A percentile compares a stretch with the other conserved stretches of the same genome.
Evolutionary conservation across 768 basidiomycete genomes (phyloP).

Genomic region (Amanita rubescens): DNA sequence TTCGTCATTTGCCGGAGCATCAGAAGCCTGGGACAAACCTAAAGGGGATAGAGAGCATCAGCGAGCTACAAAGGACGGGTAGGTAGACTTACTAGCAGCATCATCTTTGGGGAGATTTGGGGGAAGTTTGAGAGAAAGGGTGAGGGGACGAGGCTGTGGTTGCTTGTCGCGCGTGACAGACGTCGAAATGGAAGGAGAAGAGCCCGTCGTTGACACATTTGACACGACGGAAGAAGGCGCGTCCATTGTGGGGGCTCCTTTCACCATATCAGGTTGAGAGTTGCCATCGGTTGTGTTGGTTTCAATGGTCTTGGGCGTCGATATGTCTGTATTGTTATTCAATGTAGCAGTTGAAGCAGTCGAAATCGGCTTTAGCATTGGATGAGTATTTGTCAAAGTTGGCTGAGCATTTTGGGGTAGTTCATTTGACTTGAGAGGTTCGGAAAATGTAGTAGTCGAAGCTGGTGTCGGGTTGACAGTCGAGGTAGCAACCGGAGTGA

Average conservation of each 20-base stretch:
- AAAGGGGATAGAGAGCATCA: conserved; percentile 4
- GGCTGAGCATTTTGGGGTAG: not conserved
- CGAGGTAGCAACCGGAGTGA: not conserved
- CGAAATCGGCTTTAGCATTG: not conserved
- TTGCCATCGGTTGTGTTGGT: not conserved
- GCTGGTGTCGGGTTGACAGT: not conserved
- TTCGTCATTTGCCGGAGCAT: not conserved
- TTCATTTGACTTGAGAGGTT: not conserved
- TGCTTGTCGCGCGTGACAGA: not conserved
- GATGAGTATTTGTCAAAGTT: not conserved
- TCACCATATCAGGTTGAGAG: not conserved
- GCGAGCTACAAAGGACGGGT: not conserved
- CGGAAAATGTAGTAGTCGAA: not conserved
- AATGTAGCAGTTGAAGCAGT: not conserved
- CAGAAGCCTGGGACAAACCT: not conserved
- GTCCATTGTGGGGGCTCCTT: not conserved
- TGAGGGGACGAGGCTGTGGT: not conserved
- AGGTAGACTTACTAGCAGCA: not conserved
- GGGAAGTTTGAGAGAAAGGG: not conserved
- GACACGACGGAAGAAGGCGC: not conserved
- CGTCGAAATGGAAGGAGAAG: not conserved
- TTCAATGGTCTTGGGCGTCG: not conserved
- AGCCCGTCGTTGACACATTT: not conserved
- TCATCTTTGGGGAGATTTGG: not conserved
- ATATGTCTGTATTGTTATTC: not conserved